Base-by-base conservation (phyloP, 2,329 filamentous ascomycete genomes). In the Talaromyces sp. region DNA sequence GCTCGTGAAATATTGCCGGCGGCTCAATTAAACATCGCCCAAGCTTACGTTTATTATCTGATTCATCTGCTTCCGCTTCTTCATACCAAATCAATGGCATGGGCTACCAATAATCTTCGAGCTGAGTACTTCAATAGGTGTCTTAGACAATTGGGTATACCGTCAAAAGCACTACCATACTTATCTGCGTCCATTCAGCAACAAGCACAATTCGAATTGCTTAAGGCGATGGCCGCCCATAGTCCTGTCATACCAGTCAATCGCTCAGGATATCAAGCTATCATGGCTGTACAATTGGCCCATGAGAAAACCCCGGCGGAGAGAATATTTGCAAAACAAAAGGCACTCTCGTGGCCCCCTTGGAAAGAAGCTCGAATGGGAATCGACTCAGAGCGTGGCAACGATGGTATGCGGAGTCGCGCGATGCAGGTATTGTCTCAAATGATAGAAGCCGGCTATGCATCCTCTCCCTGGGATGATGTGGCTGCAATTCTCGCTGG, bases 331-430 rank as follows among this genome's bases (percentile, higher is more conserved):
- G 86, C 86, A 2, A 76, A 80, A 52, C 76, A 88, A 22, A 87
- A 89, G 76, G 81, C 85, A 2, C 76, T 81, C 9, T 86, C 85
- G 8, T 89, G 87, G 87, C 87, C 87, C 15, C 87, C 87, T 0
- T 89, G 86, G 86, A 88, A 87, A 72, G 83, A 86, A 70, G 83
- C 86, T 56, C 85, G 81, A 62, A 82, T 85, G 17, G 86, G 85
- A 0, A 85, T 89, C 71, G 87, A 89, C 70, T 80, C 82, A n/a
- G 78, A 81, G 15, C 83, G 86, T 63, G 83, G 81, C 11, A 81
- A 82, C 54, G 83, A 86, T 47, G 82, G 85, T 65, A 85, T 85
- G 66, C 79, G 79, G 35, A 87, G 85, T 64, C 82, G 84, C 64
- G 85, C 86, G n/a, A 81, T 81, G 65, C 79, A 82, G 43, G 82